These are phyloP conservation scores for Effrenium voratum DNA, from an alignment of 73 alveolate species.

Conservation along the genomic window DNA sequence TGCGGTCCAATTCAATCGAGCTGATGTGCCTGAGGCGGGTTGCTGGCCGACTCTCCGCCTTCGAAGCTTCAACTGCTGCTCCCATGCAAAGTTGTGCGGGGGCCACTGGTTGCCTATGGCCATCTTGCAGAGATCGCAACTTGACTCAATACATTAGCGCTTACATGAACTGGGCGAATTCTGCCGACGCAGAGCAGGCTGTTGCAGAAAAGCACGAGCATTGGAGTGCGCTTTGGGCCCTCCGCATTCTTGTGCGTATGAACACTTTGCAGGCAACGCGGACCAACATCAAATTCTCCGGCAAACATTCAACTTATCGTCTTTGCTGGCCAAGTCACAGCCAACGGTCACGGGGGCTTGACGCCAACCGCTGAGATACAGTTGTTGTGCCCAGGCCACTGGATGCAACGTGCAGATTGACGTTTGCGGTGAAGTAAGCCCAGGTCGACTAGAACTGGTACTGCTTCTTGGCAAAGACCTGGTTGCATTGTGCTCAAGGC, in stretches of 20 bases:
- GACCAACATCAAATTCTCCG: too few species aligned
- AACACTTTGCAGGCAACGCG: constrained; percentile 19
- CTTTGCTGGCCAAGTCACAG: neutral
- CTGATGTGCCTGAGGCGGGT: neutral
- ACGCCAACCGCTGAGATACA: neutral
- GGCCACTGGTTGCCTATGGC: constrained; percentile 53
- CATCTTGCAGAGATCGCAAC: neutral
- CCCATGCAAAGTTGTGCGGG: constrained; percentile 3
- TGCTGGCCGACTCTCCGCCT: neutral
- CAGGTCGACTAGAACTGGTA: constrained; percentile 22
- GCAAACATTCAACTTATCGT: neutral
- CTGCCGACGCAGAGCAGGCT: too few species aligned
- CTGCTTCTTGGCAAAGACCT: neutral
- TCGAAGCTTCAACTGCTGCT: constrained; percentile 54
- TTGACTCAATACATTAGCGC: too few species aligned
- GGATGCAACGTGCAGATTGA: constrained; percentile 65
- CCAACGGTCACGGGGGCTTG: neutral
- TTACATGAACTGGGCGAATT: too few species aligned
- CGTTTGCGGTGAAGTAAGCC: constrained; percentile 37
- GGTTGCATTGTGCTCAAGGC: neutral
- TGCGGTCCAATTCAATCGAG: neutral
- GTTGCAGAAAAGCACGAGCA: too few species aligned
- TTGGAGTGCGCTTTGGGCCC: too few species aligned
- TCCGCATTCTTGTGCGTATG: too few species aligned
- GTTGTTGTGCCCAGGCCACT: neutral